Conservation (phyloP, 345 rosid species). For the Dipteronia dyeriana region DNA sequence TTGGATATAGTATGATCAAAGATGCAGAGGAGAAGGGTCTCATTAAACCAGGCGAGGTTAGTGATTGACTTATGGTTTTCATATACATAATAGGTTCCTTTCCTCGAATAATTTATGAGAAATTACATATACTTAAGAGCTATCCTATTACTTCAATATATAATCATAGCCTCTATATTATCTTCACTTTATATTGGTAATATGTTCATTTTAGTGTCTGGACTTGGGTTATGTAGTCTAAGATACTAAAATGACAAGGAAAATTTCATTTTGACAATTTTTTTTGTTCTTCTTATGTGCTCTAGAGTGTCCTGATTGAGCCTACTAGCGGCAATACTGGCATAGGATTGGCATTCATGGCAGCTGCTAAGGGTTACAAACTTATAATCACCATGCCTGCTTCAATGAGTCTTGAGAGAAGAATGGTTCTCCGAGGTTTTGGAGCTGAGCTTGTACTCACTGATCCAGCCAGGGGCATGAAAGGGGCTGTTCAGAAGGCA, state of each 20-base stretch:
- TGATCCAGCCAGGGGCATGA: slow-evolving; percentile 67
- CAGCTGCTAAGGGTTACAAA: slow-evolving; percentile 74
- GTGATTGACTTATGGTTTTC: slow-evolving; percentile 25
- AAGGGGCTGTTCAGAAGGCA: slow-evolving; percentile 71
- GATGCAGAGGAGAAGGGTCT: slow-evolving; percentile 83
- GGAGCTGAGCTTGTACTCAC: slow-evolving; percentile 81
- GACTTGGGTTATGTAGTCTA: no score
- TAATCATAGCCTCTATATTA: neutral
- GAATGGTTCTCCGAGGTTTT: slow-evolving; percentile 74
- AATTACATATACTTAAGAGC: neutral
- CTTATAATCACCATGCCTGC: slow-evolving; percentile 80
- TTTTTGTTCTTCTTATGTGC: slow-evolving; percentile 12
- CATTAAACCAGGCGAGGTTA: slow-evolving; percentile 65
- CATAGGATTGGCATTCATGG: slow-evolving; percentile 75
- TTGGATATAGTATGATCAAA: slow-evolving; percentile 72
- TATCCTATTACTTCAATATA: no score
- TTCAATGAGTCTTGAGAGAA: slow-evolving; percentile 84
- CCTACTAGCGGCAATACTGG: slow-evolving; percentile 76
- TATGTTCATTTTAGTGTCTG: no score
- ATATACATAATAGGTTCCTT: neutral
- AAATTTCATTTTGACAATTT: slow-evolving; percentile 13
- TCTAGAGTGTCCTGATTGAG: slow-evolving; percentile 73
- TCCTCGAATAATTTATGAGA: neutral
- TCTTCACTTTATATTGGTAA: neutral
- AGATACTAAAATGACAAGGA: neutral